Conservation (phyloP, 192 early-diverging fungal genomes). For the Geranomyces variabilis region DNA sequence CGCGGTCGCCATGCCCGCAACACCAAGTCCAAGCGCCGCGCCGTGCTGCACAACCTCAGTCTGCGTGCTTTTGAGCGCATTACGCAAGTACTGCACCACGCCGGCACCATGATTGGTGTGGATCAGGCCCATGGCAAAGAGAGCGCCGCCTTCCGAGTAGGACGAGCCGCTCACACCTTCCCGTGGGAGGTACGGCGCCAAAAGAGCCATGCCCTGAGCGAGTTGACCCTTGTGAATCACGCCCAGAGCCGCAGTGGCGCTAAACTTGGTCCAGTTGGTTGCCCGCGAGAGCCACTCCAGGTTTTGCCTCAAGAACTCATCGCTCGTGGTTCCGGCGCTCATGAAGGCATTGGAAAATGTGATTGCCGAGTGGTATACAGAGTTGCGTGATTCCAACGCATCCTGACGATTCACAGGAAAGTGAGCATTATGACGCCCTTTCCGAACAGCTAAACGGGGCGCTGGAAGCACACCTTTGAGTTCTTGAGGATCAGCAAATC, state of each 20-base stretch:
- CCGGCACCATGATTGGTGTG: constrained; percentile 91
- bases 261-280: constrained; percentile 99
- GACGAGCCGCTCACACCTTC: constrained; percentile 83
- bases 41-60: constrained; percentile 95
- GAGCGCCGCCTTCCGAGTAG: constrained; percentile 95
- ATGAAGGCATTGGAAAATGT: constrained; percentile 98
- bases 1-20: constrained; percentile 95
- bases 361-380: constrained; percentile 92
- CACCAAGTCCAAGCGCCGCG: constrained; percentile 91
- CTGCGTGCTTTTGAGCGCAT: constrained; percentile 77
- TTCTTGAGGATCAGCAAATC: constrained; percentile 95
- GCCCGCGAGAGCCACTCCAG: constrained; percentile 97
- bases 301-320: constrained; percentile 96
- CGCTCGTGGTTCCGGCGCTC: constrained; percentile 97
- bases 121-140: constrained; percentile 97
- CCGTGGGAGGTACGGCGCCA: constrained; percentile 93
- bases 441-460: not conserved
- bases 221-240: constrained; percentile 99
- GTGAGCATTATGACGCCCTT: not conserved
- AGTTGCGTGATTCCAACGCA: constrained; percentile 85
- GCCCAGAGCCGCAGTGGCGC: constrained; percentile 94
- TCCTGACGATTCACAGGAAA: constrained; percentile 50
- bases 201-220: constrained; percentile 75
- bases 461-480: constrained; percentile 61
- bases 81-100: constrained; percentile 80